Evolutionary conservation across 2,329 filamentous ascomycete species (phyloP).

Genomic region (Talaromyces sp.): DNA sequence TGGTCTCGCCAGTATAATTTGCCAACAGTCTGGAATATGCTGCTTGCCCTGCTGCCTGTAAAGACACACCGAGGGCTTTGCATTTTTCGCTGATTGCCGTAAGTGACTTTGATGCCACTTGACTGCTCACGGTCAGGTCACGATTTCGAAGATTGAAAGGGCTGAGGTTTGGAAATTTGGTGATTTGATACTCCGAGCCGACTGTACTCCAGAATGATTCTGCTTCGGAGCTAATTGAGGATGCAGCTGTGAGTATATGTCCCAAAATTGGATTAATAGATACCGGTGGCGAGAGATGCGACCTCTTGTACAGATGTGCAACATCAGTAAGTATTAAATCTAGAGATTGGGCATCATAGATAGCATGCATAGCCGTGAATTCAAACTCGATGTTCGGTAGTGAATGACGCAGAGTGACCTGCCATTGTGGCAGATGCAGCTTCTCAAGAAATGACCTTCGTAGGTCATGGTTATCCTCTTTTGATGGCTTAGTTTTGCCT

Average conservation of each 20-base stretch:
- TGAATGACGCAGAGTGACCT: slow-evolving; percentile 48
- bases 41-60: slow-evolving; percentile 73
- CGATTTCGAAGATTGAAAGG: slow-evolving; percentile 50
- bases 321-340: slow-evolving; percentile 63
- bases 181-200: slow-evolving; percentile 54
- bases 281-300: slow-evolving; percentile 14
- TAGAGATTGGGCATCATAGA: slow-evolving; percentile 81
- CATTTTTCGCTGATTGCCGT: slow-evolving; percentile 56
- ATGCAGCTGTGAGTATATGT: slow-evolving; percentile 43
- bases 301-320: slow-evolving; percentile 35
- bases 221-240: slow-evolving; percentile 23
- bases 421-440: slow-evolving; percentile 62
- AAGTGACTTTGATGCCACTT: slow-evolving; percentile 41
- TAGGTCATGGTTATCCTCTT: slow-evolving; percentile 13
- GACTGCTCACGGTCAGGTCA: slow-evolving; percentile 35
- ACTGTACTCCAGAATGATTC: slow-evolving; percentile 62
- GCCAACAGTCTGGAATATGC: slow-evolving; percentile 74
- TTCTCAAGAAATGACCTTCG: slow-evolving; percentile 36
- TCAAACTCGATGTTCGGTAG: slow-evolving; percentile 35
- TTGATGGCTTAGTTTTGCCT: background rate
- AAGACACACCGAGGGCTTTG: slow-evolving; percentile 58
- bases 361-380: slow-evolving; percentile 68
- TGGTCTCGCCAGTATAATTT: slow-evolving; percentile 70
- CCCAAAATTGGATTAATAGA: slow-evolving; percentile 45
- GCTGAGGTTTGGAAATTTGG: slow-evolving; percentile 73